Conservation (phyloP, 257 asterid species). For the Solanum paucissectum region DNA sequence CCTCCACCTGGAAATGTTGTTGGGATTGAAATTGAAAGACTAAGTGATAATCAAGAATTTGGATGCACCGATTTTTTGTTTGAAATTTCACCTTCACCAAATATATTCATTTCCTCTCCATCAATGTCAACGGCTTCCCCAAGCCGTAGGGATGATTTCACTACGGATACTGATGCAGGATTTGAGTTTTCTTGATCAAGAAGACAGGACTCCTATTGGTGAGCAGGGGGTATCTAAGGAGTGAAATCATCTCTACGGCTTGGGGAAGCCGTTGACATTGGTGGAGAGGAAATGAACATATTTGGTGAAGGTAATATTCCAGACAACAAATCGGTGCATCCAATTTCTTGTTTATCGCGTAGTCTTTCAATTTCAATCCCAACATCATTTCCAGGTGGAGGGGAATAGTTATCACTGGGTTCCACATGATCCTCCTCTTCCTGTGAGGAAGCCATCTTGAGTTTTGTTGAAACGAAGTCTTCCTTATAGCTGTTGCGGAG, state of each 20-base stretch:
- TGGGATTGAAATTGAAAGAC: no score
- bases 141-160: no score
- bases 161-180: no score
- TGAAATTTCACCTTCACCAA: no score
- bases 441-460: background rate
- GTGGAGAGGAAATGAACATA: background rate
- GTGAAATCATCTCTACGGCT: background rate
- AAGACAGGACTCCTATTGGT: no score
- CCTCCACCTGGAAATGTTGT: background rate
- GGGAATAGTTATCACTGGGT: background rate
- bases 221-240: background rate
- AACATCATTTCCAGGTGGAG: background rate
- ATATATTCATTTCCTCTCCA: no score
- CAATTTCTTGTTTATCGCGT: no score
- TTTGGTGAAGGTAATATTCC: background rate
- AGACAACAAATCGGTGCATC: background rate
- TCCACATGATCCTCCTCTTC: accelerated
- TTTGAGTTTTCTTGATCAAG: no score
- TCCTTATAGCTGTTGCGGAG: background rate
- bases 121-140: no score
- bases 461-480: background rate
- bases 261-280: background rate
- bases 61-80: no score
- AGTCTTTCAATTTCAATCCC: no score
- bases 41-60: no score